Conservation (phyloP, 2,329 filamentous ascomycete genomes). For the Ilyonectria mors-panacis region DNA sequence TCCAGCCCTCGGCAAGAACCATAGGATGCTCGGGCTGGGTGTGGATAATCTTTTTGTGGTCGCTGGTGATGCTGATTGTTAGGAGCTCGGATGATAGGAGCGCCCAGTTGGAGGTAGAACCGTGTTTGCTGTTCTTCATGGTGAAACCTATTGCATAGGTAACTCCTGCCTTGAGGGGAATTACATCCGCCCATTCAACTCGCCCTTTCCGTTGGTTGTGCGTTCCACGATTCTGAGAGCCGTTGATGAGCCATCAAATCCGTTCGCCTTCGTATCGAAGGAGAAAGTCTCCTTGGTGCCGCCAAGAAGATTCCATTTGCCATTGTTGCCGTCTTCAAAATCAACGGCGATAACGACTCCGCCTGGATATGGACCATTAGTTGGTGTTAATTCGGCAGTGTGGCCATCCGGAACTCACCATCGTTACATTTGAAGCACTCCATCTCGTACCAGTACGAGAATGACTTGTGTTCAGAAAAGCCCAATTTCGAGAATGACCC, state of each 20-base stretch:
- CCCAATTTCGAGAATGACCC: background rate
- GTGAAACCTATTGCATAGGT: background rate
- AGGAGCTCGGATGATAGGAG: background rate
- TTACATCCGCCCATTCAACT: background rate
- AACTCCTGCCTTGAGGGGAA: background rate
- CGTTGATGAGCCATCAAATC: background rate
- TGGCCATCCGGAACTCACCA: background rate
- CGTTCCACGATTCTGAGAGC: background rate
- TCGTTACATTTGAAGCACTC: background rate
- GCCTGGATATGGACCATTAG: background rate
- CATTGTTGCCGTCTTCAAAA: background rate
- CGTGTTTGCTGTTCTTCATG: background rate
- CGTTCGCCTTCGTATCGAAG: background rate
- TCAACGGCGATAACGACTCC: background rate
- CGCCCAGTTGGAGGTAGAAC: background rate
- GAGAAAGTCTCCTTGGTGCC: background rate
- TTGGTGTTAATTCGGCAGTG: background rate
- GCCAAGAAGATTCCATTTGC: background rate
- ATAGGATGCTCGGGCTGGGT: background rate
- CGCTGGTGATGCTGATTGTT: background rate
- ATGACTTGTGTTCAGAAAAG: background rate
- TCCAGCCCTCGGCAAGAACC: background rate
- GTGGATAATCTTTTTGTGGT: background rate
- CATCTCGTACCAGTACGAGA: conserved; percentile 1
- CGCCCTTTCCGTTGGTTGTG: background rate